Evolutionary conservation across 179 eudicot genomes (phyloP).

Genomic region (Carnegiea gigantea): DNA sequence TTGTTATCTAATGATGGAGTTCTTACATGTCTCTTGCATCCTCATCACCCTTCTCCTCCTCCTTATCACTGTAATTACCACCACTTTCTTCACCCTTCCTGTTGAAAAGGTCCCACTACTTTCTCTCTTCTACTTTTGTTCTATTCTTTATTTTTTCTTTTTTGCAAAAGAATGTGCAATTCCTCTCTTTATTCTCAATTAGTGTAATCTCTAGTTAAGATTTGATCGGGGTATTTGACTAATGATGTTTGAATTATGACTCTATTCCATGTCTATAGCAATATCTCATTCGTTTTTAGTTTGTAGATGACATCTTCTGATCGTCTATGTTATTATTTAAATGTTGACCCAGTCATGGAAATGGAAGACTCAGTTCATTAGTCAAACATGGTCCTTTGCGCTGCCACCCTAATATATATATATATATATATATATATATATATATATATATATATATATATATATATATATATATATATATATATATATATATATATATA

Average conservation of each 20-base stretch:
- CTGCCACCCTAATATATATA: not conserved
- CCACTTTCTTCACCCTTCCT: conserved; percentile 1
- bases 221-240: not conserved
- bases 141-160: not conserved
- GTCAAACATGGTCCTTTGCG: not conserved
- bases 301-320: not conserved
- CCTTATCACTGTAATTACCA: not conserved
- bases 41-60: conserved; percentile 2
- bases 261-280: not conserved
- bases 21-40: not conserved
- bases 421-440: too few species aligned
- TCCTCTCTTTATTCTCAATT: not conserved
- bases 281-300: not conserved
- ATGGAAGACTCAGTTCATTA: not conserved
- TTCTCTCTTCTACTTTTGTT: not conserved
- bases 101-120: not conserved
- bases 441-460: too few species aligned
- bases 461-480: too few species aligned
- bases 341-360: not conserved
- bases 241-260: not conserved
- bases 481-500: too few species aligned
- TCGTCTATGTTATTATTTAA: not conserved
- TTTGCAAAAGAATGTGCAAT: not conserved
- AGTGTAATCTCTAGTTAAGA: not conserved
- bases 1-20: not conserved